Base-by-base conservation (phyloP, 176 grass and related monocot genomes). In the Lolium multiflorum region DNA sequence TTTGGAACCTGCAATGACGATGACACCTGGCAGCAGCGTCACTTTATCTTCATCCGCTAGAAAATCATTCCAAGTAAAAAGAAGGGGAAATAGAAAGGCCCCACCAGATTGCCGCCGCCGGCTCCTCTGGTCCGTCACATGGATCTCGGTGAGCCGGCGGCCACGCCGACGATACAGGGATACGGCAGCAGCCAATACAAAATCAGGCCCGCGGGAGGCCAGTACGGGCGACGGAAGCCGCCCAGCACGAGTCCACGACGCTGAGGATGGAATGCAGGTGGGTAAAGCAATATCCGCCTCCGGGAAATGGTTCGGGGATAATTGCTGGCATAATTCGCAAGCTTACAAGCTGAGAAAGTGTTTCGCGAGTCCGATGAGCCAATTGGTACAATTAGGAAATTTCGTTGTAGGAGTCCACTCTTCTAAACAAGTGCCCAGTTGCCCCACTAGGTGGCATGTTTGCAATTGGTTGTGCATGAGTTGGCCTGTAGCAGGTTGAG, bases 401-500 rank as follows among this genome's bases (percentile, higher is more conserved):
- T 26, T 4, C 12, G 1, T 28, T 6, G 24, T 22, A 64, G 0
- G 0, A 43, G 12, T 28, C 14, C 12, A 62, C 11, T 21, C 54
- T 63, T 28, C 25, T 4, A 64, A 22, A 0, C 12, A 64, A 28
- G 25, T 15, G 24, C 61, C 24, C 61, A 64, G 24, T 64, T 64
- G 61, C 11, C 61, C 61, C 5, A 12, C 25, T 28, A 24, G 24
- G 46, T 47, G 46, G 46, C 24, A 64, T 28, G 26, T 25, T 64
- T 64, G 22, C 24, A 64, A 15, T 35, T 35, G 31, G 31, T 35
- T 35, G 61, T 64, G 24, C 18, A 81, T 85, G 59, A 60, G 48
- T 25, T 81, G 48, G 12, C 10, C 43, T 14, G 16, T 69, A 28
- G 15, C 81, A 26, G 25, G 69, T 77, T 82, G 20, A 78, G 62